Base-by-base conservation (phyloP, 371 early-diverging fungal species). In the Rhizopus sp. region DNA sequence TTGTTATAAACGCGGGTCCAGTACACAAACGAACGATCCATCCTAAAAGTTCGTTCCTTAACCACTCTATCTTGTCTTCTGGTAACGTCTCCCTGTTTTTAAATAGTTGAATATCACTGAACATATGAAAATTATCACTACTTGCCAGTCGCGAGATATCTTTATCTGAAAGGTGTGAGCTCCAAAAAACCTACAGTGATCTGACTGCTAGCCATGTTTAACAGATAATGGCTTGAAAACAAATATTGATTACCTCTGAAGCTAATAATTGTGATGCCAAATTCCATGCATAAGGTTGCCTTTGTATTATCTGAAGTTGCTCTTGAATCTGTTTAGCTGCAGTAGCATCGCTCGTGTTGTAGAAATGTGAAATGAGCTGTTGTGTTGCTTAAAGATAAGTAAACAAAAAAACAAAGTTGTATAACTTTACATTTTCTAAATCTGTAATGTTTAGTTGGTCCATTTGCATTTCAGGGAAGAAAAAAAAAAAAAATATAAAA, bases 121-220 rank as follows among this genome's bases (percentile, higher is more conserved):
- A 37, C 0, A 16, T 9, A 50, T 39, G 12, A 34, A 51, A 35
- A 35, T 37, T 32, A 6, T 6, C 29, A 8, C 10, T 32, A 38
- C 66, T 47, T 71, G 88, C 91, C 91, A 91, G 59, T 91, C 90
- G 49, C 88, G 83, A 29, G 88, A 66, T 10, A 94, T 86, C 58
- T 92, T 91, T 32, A 88, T 80, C 59, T 91, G 90, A 57, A 92
- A 82, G 0, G 92, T 92, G 50, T 90, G 89, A 0, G 94, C 94
- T 0, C 93, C 94, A 77, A 90, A 91, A 63, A 93, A 93, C 48
- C 86, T 85, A 51, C 85, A 85, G 37, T 87, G 84, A 35, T 81
- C 77, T 50, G 81, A 79, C 87, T 87, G 57, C 12, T 23, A 23
- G 23, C 23, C 23, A 23, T 23, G 23, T 23, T 23, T 23, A 23